These are phyloP conservation scores for Microdochium bolleyi DNA, from an alignment of 2,329 filamentous ascomycete genomes.

Conservation along the genomic window DNA sequence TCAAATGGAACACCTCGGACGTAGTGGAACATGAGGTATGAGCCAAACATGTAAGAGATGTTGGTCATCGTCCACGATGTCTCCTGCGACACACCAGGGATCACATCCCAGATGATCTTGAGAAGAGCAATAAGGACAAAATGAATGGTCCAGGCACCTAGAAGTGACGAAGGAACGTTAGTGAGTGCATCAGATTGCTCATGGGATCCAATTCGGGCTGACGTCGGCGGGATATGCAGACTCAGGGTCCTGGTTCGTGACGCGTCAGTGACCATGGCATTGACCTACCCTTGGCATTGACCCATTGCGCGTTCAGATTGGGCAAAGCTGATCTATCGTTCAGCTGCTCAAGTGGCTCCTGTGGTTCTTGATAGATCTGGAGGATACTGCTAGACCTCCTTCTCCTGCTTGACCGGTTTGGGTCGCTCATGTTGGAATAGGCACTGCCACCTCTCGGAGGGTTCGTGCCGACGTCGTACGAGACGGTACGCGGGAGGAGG, in stretches of 20 bases:
- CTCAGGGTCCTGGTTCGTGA: constrained; percentile 3
- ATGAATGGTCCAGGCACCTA: constrained; percentile 97
- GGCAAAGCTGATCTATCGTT: constrained; percentile 92
- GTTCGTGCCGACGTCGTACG: constrained; percentile 78
- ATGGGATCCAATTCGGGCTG: too few relatives aligned
- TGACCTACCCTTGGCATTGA: constrained; percentile 89
- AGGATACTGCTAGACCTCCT: constrained; percentile 92
- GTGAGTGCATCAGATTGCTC: constrained; percentile 8
- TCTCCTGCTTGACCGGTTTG: constrained; percentile 62
- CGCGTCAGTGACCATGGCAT: constrained; percentile 1
- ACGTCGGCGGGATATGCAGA: too few relatives aligned
- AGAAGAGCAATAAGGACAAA: constrained; percentile 83
- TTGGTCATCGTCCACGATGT: constrained; percentile 98
- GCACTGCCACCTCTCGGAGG: constrained; percentile 53
- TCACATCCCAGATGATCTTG: constrained; percentile 96
- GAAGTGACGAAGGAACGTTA: not conserved
- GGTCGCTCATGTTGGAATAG: constrained; percentile 49
- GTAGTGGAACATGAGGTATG: constrained; percentile 99
- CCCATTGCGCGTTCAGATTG: constrained; percentile 97
- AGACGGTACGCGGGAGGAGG: constrained; percentile 81
- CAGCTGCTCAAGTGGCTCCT: constrained; percentile 94
- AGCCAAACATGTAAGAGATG: constrained; percentile 97
- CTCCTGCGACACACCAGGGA: constrained; percentile 93
- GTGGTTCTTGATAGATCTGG: constrained; percentile 90
- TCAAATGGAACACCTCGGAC: constrained; percentile 97